Evolutionary conservation across 2,329 filamentous ascomycete genomes (phyloP).

Genomic region (Pseudogymnoascus sp.): DNA sequence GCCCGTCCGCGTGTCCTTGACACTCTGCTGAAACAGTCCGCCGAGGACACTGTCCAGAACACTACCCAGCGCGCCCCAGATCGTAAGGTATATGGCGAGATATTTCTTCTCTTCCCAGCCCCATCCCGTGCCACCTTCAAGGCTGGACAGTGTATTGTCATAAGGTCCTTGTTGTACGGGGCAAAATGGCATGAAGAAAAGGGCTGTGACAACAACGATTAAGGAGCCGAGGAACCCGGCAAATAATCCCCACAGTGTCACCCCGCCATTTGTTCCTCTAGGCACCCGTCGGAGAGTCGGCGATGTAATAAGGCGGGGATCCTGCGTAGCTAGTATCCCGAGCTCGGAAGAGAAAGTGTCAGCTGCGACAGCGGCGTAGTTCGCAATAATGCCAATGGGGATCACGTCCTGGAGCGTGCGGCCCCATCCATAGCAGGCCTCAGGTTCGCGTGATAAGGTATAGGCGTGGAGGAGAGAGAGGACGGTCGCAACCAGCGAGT

Average conservation of each 20-base stretch:
- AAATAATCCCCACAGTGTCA: conserved; percentile 66
- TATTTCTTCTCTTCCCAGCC: conserved; percentile 44
- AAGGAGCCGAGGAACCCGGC: conserved; percentile 71
- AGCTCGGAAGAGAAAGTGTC: conserved; percentile 96
- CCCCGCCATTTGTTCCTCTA: conserved; percentile 87
- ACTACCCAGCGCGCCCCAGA: conserved; percentile 73
- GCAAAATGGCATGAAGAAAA: conserved; percentile 66
- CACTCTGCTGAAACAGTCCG: conserved; percentile 76
- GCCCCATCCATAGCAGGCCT: conserved; percentile 50
- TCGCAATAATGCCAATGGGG: conserved; percentile 55
- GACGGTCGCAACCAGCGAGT: conserved; percentile 72
- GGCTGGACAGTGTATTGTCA: conserved; percentile 16
- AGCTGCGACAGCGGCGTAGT: conserved; percentile 86
- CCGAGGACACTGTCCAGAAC: conserved; percentile 84
- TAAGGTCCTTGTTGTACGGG: neutral
- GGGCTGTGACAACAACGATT: conserved; percentile 56
- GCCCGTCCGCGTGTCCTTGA: conserved; percentile 74
- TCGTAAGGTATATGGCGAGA: conserved; percentile 50
- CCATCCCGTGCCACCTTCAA: conserved; percentile 44
- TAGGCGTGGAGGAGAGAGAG: conserved; percentile 53
- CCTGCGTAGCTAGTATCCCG: conserved; percentile 72
- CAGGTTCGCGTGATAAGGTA: conserved; percentile 39
- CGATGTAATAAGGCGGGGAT: conserved; percentile 82
- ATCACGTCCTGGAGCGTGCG: conserved; percentile 54
- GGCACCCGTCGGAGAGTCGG: conserved; percentile 71